Conservation (phyloP, 345 rosid genomes). For the Odontarrhena argentea region DNA sequence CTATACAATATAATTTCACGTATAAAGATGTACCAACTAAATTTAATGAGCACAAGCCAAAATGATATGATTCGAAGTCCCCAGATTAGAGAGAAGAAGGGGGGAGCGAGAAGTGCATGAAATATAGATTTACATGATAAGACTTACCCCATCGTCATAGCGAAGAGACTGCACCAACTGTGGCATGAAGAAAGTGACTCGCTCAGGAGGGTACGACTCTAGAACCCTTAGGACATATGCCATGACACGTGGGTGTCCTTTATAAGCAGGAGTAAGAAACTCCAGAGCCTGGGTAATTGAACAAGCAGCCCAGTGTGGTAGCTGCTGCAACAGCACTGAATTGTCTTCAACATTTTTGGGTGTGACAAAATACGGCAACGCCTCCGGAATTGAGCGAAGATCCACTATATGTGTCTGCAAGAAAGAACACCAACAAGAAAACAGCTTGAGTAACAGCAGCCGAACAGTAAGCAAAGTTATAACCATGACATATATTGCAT, state of each 20-base stretch:
- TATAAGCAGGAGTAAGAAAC: slow-evolving; percentile 90
- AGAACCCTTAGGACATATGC: slow-evolving; percentile 96
- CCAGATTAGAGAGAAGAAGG: neutral
- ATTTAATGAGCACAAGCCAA: slow-evolving; percentile 14
- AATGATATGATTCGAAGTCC: slow-evolving; percentile 13
- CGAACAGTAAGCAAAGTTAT: slow-evolving; percentile 15
- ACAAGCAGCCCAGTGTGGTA: slow-evolving; percentile 99
- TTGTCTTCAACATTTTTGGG: slow-evolving; percentile 95
- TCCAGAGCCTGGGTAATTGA: slow-evolving; percentile 95
- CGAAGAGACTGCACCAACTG: slow-evolving; percentile 95
- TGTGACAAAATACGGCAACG: slow-evolving; percentile 93
- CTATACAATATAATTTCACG: slow-evolving; percentile 9
- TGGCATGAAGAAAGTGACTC: slow-evolving; percentile 98
- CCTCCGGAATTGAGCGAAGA: slow-evolving; percentile 86
- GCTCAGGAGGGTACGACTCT: slow-evolving; percentile 97
- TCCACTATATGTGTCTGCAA: slow-evolving; percentile 79
- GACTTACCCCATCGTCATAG: slow-evolving; percentile 82
- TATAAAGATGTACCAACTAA: slow-evolving; percentile 22
- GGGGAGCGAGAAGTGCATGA: slow-evolving; percentile 2
- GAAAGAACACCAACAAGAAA: slow-evolving; percentile 27
- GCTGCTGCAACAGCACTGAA: slow-evolving; percentile 90
- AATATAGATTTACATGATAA: slow-evolving; percentile 23
- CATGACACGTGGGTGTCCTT: slow-evolving; percentile 99
- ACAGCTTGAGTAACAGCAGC: slow-evolving; percentile 28
- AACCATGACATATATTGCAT: slow-evolving; percentile 15